Evolutionary conservation across 352 stramenopile genomes (phyloP), one percentile per base, ranked within the genome.

Genomic region (Peronospora belbahrii): DNA sequence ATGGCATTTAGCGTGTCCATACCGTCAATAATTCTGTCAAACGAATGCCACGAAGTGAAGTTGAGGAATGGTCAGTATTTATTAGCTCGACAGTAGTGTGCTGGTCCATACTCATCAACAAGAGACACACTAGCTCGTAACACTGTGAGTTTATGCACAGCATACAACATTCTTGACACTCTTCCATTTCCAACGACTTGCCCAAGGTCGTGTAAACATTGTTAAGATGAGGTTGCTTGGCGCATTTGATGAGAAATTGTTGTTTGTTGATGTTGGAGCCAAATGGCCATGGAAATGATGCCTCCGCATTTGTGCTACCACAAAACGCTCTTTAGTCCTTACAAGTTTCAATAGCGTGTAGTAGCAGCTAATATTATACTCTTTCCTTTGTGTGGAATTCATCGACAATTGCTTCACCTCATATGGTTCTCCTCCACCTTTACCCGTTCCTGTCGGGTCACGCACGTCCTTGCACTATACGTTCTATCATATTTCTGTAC

Each of bases 181-280:
- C 7, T 36, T 22, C 4, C 14, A 35, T 50, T 28, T 31, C 40
- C 33, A 79, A 73, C 32, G 74, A 92, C 81, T 95, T 88, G 62
- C 90, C 96, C 71, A 99, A 98, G 19, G 98, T 85, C 42, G 92
- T 97, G 78, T 98, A 98, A 15, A 97, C 77, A 67, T 98, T 98
- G 74, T 99, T 98, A 31, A 99, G 71, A 59, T 98, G 95, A 36
- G 94, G 88, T 56, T 98, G 92, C 58, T 91, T 91, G 59, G 90
- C 86, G 52, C 97, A 98, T 32, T 94, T 97, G 59, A 99, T 97
- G 69, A 99, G 98, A 59, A 99, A 99, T 68, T 99, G 94, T 48
- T 90, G 90, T 52, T 85, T 81, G 71, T 97, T 97, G 27, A 89
- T 96, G 64, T 95, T 88, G 19, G 88, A 74, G 0, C 84, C 83